A percentile compares a stretch with the other conserved stretches of the same genome.
Evolutionary conservation across 768 basidiomycete genomes (phyloP).

Genomic region (Coprinopsis cinerea): DNA sequence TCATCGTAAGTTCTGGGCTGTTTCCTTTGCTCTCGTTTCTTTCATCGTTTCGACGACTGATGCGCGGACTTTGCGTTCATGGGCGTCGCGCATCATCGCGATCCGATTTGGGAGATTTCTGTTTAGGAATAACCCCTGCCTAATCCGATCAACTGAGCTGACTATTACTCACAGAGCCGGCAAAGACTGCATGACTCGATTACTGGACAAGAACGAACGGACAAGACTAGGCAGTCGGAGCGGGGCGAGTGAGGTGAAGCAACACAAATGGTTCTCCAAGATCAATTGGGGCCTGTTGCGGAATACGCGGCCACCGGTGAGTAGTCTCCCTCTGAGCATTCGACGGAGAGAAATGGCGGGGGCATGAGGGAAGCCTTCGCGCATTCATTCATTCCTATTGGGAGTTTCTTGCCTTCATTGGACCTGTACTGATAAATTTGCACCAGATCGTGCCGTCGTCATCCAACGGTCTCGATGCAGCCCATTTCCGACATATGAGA

Average conservation of each 20-base stretch:
- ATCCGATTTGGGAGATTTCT: slow-evolving; percentile 19
- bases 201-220: slow-evolving; percentile 90
- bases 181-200: slow-evolving; percentile 80
- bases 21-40: slow-evolving; percentile 1
- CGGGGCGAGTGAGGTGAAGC: slow-evolving; percentile 97
- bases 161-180: slow-evolving; percentile 54
- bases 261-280: slow-evolving; percentile 96
- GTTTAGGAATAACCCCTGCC: slow-evolving; percentile 19
- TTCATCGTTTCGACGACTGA: slow-evolving; percentile 9
- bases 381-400: background rate
- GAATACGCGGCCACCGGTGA: slow-evolving; percentile 87
- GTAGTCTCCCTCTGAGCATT: slow-evolving; percentile 23
- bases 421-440: background rate
- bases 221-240: slow-evolving; percentile 85
- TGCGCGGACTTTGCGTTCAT: slow-evolving; percentile 20
- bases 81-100: slow-evolving; percentile 25
- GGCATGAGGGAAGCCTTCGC: background rate
- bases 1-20: slow-evolving; percentile 25
- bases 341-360: background rate
- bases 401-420: slow-evolving; percentile 5
- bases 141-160: slow-evolving; percentile 15
- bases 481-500: slow-evolving; percentile 86
- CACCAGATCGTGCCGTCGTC: slow-evolving; percentile 73
- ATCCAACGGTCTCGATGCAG: slow-evolving; percentile 75
- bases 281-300: slow-evolving; percentile 96